Evolutionary conservation across 768 basidiomycete genomes (phyloP), one percentile per base, ranked within the genome.

Genomic region (Lactarius deliciosus): DNA sequence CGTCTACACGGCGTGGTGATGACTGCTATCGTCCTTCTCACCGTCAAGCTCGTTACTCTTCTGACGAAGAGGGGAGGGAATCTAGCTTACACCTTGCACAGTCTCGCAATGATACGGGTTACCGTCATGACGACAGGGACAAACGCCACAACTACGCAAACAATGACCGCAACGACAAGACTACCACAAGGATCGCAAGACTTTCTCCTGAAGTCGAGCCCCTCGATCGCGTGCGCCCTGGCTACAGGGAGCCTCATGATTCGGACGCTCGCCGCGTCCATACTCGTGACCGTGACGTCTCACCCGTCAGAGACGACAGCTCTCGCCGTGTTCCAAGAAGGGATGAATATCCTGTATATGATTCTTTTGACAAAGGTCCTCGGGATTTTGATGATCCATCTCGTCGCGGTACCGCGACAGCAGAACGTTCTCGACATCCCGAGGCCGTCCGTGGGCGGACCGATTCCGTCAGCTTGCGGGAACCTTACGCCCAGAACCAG

Each of bases 31-130:
- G 66, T 54, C 57, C 66, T 40, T 54, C 61, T 59, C 40, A 56
- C 22, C 50, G 20, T 55, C 61, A 40, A 32, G 40, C 57, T 36
- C 32, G 43, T 30, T 18, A 55, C 40, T 63, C 66, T 41, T 67
- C 66, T 55, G 66, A 67, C 43, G 66, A 67, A 67, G 66, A 67
- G 57, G 66, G 62, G 50, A 54, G 36, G 45, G 60, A 61, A 32
- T 59, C 61, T 62, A 41, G 57, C 55, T 30, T 56, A 20, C 53
- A 41, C 34, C 57, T 34, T 20, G 13, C 40, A 16, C 66, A 54
- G 36, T 45, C 66, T 38, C 66, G 34, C 58, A 54, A 41, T 32
- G 66, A 67, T 20, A 16, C 15, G 18, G 57, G 66, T 22, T 64
- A 59, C 41, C 62, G 62, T 18, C 63, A 55, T 10, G 50, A 64